phyloP scores from a whole-genome alignment of 202 grass and related monocot species.

The Schoenoplectus triqueter region DNA sequence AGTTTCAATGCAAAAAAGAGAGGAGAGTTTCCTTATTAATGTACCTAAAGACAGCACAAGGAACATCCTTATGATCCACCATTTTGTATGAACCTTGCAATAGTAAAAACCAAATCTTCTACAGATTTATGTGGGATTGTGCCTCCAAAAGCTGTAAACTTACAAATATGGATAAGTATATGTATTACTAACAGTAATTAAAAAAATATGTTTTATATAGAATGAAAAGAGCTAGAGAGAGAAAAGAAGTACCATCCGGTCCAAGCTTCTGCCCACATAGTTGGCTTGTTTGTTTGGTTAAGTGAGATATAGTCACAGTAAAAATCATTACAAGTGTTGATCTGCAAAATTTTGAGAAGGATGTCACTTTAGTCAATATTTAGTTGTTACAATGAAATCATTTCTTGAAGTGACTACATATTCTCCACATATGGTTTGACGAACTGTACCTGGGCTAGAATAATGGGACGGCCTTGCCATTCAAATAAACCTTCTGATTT shows the following conservation, averaged over 20 bases:
- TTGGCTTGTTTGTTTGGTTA: constrained; percentile 74
- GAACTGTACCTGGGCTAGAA: constrained; percentile 63
- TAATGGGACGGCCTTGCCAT: constrained; percentile 90
- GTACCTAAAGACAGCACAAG: no score
- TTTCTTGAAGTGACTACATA: neutral
- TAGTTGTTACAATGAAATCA: neutral
- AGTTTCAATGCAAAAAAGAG: no score
- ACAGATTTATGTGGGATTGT: constrained; percentile 80
- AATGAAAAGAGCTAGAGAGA: neutral
- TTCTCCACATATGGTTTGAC: neutral
- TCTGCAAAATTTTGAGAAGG: constrained; percentile 42
- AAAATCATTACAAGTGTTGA: constrained; percentile 93
- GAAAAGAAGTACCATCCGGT: constrained; percentile 71
- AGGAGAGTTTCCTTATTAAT: no score
- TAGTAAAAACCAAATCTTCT: constrained; percentile 90
- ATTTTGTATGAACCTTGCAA: constrained; percentile 93
- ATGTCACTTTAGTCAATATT: neutral
- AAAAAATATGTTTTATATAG: neutral
- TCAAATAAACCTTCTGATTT: constrained; percentile 78
- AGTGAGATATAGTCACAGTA: constrained; percentile 88
- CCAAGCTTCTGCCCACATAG: constrained; percentile 97
- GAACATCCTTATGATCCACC: constrained; percentile 60
- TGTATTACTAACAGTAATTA: neutral
- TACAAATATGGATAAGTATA: constrained; percentile 37
- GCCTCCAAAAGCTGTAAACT: constrained; percentile 93